phyloP scores from a whole-genome alignment of 345 rosid species.

The Camelina laxa region DNA sequence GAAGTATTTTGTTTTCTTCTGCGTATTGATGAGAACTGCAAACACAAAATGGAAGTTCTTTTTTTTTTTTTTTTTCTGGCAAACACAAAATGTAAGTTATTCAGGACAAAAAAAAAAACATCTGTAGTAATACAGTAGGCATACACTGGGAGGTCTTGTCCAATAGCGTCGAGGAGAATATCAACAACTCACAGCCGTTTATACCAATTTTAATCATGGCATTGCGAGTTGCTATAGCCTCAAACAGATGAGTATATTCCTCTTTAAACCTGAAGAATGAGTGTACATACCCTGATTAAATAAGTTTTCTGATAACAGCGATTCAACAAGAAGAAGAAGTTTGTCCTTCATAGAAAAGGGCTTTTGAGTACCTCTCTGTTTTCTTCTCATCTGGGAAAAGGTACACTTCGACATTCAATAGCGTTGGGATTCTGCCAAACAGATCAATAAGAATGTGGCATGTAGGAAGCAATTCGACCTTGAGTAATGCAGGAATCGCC shows the following conservation, averaged over 20 bases:
- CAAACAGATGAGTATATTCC: constrained; percentile 41
- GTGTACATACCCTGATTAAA: constrained; percentile 8
- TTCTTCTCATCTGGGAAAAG: constrained; percentile 54
- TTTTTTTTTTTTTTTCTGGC: background rate
- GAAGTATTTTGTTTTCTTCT: constrained; percentile 25
- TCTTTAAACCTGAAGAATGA: constrained; percentile 37
- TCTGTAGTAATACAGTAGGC: constrained; percentile 19
- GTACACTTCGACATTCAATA: constrained; percentile 55
- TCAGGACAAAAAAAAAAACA: constrained; percentile 3
- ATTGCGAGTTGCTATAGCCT: constrained; percentile 48
- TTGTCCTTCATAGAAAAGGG: constrained; percentile 11
- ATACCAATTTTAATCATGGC: constrained; percentile 51
- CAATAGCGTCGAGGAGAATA: constrained; percentile 65
- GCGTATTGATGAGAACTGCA: constrained; percentile 31
- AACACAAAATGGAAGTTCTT: background rate
- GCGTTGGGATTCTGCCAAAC: constrained; percentile 48
- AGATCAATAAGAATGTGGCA: constrained; percentile 36
- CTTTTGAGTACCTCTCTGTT: constrained; percentile 52
- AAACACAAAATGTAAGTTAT: constrained; percentile 2
- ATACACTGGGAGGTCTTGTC: constrained; percentile 57
- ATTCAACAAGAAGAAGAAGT: constrained; percentile 25
- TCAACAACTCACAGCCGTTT: constrained; percentile 57
- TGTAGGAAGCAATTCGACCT: constrained; percentile 54
- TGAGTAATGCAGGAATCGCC: constrained; percentile 55
- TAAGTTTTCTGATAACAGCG: constrained; percentile 1